Percentiles rank a stretch among this genome's conserved stretches.
Evolutionary conservation across 2,329 filamentous ascomycete species (phyloP).

Genomic region (Fusarium nematophilum): DNA sequence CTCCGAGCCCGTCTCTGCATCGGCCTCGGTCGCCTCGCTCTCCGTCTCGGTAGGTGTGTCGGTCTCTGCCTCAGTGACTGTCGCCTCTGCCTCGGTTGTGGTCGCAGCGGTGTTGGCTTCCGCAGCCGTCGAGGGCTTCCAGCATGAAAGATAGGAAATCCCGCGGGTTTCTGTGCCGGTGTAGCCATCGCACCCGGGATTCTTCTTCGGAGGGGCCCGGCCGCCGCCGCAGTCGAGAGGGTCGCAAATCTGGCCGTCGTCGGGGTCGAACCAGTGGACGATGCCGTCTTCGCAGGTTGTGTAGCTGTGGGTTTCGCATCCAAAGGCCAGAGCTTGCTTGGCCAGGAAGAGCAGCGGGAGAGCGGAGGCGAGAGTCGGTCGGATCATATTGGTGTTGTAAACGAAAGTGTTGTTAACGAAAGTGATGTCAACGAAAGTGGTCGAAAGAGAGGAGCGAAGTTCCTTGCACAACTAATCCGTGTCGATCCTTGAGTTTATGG

Average conservation of each 20-base stretch:
- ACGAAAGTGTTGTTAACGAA: background rate
- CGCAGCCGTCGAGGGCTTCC: slow-evolving; percentile 17
- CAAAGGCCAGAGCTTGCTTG: slow-evolving; percentile 17
- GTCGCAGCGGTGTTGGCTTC: background rate
- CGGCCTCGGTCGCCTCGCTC: background rate
- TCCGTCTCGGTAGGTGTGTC: background rate
- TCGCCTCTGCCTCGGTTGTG: background rate
- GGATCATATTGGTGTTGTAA: slow-evolving; percentile 19
- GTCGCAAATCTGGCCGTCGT: slow-evolving; percentile 63
- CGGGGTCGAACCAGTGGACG: slow-evolving; percentile 57
- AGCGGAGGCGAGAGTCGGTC: background rate
- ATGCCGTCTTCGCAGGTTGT: slow-evolving; percentile 38
- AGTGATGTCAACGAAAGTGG: background rate
- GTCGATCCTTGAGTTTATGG: no score
- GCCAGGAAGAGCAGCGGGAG: slow-evolving; percentile 22
- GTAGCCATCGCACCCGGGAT: slow-evolving; percentile 60
- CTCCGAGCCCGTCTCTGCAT: background rate
- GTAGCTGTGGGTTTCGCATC: slow-evolving; percentile 29
- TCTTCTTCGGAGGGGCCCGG: slow-evolving; percentile 61
- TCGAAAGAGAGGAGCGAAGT: no score
- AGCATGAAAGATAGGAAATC: slow-evolving; percentile 33
- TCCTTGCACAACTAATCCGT: no score
- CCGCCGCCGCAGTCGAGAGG: slow-evolving; percentile 66
- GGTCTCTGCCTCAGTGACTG: background rate
- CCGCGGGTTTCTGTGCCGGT: slow-evolving; percentile 47